Base-by-base conservation (phyloP, 176 grass and related monocot genomes). In the Oryza meyeriana region DNA sequence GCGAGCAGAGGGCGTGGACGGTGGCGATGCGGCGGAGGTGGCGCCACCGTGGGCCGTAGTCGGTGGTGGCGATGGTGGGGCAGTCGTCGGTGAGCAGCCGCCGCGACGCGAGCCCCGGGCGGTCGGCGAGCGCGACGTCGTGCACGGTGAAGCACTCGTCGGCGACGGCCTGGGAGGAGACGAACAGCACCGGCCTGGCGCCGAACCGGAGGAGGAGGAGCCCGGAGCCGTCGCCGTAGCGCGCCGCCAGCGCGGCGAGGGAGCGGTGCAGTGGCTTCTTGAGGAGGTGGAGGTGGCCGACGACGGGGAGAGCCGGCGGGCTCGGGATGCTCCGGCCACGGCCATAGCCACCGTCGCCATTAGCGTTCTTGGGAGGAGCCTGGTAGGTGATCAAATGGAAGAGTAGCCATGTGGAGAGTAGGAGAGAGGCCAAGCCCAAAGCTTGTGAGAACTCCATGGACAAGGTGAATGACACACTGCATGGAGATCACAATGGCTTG, bases 211-310 rank as follows among this genome's bases (percentile, higher is more conserved):
- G 92, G 36, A 29, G 48, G 10, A 92, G 81, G 65, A 97, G 69
- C n/a, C 87, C 65, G 42, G 81, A 9, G 25, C 76, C 71, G 6
- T 22, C 80, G 66, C 71, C 82, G 82, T 88, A 66, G 79, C 81
- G 72, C 5, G 62, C 14, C 7, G 87, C 75, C 2, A 94, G 87
- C 1, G 12, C 41, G 28, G 81, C 33, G 10, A 97, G 89, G 69
- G 81, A 85, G 24, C 48, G 91, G 75, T 94, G 91, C 1, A 94
- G 69, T 8, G 91, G 94, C 22, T 91, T 89, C 75, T 90, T 89
- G 71, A 94, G 71, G 63, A 97, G 87, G 82, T 97, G 89, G 75
- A 97, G 87, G 81, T 97, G 94, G 61, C 94, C 89, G n/a, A 91
- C 0, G 65, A 97, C 11, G 0, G 89, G 94, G 1, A 89, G 84